Conservation (phyloP, 2,329 filamentous ascomycete species). For the Xylaria arbuscula region DNA sequence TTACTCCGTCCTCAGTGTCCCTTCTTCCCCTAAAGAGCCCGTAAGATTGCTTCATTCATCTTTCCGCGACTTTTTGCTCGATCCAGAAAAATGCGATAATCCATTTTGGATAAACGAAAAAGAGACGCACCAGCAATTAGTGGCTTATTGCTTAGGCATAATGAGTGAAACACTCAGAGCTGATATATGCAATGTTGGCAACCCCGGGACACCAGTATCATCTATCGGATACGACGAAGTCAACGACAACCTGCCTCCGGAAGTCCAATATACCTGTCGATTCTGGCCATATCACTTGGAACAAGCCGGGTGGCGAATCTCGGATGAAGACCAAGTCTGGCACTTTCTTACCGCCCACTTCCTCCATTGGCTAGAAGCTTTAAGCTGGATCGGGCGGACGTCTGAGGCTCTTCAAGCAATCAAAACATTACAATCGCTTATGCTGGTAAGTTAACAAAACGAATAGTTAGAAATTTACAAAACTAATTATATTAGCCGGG, state of each 20-base stretch:
- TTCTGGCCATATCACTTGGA: conserved; percentile 49
- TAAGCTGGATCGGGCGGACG: conserved; percentile 20
- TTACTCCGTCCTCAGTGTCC: conserved; percentile 28
- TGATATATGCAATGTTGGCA: background rate
- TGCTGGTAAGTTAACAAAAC: too few species aligned
- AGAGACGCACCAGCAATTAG: conserved; percentile 14
- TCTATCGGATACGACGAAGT: conserved; percentile 4
- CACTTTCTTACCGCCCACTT: conserved; percentile 48
- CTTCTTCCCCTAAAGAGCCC: background rate
- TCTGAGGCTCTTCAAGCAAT: too few species aligned
- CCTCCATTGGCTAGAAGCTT: conserved; percentile 52
- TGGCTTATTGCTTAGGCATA: conserved; percentile 44
- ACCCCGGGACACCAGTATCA: conserved; percentile 38
- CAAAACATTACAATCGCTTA: too few species aligned
- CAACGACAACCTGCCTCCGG: conserved; percentile 13
- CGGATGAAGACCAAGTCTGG: conserved; percentile 43
- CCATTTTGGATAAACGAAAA: conserved; percentile 32
- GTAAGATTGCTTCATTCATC: conserved; percentile 24
- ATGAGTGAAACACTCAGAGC: conserved; percentile 40
- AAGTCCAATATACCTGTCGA: conserved; percentile 47
- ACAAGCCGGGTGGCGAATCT: conserved; percentile 43
- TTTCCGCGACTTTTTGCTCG: conserved; percentile 30
- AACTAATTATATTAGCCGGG: background rate
- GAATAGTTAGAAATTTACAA: conserved; percentile 13
- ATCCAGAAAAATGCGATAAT: conserved; percentile 7